Evolutionary conservation across 768 basidiomycete genomes (phyloP), one percentile per base, ranked within the genome.

Genomic region (Russula griseocarnosa): DNA sequence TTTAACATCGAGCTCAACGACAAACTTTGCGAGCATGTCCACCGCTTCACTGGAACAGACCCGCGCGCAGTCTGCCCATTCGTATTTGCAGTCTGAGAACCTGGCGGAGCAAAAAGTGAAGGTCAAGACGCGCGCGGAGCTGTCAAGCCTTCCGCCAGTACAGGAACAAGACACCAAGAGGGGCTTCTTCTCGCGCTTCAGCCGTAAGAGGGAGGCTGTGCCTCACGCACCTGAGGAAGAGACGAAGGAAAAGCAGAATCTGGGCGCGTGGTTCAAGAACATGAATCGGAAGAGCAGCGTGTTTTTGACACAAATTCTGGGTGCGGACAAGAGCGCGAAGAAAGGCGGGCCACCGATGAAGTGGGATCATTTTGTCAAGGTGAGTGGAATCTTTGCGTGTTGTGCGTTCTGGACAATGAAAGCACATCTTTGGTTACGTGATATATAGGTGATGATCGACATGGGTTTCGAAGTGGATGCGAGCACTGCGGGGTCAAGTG

Each of bases 101-200:
- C 66, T 82, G 14, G 74, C 63, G 32, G 65, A 77, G 14, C 72
- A 77, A 28, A 90, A 90, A 71, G 74, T 76, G 67, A 92, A 93
- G 74, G 73, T 86, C 47, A 92, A 93, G 74, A 83, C 86, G 30
- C 80, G 91, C 18, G 80, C 83, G 1, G 83, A 85, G 55, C 80
- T 82, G 69, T 77, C 81, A 4, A 81, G 80, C 13, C 73, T 83
- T 46, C 83, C 83, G 52, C 74, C 80, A 14, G 75, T 79, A 8
- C 71, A 76, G 14, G 75, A 75, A 61, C 76, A 78, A 58, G 52
- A 34, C 7, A 71, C 77, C 65, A 78, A 78, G 69, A 75, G 74
- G 63, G 77, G 83, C 7, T 74, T 89, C 55, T 79, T 87, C 59
- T 79, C 81, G 24, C 82, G 79, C 63, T 78, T 87, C 40, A 76